phyloP scores from a whole-genome alignment of 306 rosid genomes.

The Rosa lucieae region DNA sequence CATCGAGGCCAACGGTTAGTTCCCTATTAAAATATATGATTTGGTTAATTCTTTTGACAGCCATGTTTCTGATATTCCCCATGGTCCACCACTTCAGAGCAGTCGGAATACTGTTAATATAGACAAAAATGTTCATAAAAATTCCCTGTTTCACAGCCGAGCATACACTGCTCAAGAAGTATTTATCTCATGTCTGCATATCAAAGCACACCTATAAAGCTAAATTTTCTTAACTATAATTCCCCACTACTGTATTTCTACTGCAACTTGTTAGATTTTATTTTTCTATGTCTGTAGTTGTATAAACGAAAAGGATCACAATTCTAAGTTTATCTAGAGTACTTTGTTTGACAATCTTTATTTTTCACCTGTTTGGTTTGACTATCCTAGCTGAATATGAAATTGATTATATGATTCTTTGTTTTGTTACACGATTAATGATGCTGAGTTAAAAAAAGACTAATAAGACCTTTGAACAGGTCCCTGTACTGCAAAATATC shows the following conservation, averaged over 20 bases:
- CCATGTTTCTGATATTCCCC: constrained; percentile 3
- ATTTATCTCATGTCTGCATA: not conserved
- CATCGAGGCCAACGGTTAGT: constrained; percentile 79
- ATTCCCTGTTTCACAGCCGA: not conserved
- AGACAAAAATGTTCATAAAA: constrained; percentile 1
- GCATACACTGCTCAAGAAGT: constrained; percentile 22
- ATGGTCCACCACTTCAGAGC: constrained; percentile 15
- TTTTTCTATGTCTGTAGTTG: not conserved
- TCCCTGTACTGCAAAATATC: constrained; percentile 64
- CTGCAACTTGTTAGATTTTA: not conserved
- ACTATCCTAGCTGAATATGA: constrained; percentile 14
- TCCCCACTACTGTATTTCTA: constrained; percentile 3
- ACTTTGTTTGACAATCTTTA: not conserved
- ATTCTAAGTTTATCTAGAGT: not conserved
- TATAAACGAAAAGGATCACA: not conserved
- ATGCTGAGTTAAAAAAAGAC: constrained; percentile 28
- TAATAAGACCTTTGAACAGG: constrained; percentile 51
- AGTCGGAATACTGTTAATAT: constrained; percentile 26
- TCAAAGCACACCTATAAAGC: constrained; percentile 3
- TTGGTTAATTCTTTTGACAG: constrained; percentile 17
- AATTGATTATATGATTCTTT: constrained; percentile 17
- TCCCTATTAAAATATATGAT: constrained; percentile 21
- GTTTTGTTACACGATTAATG: constrained; percentile 24
- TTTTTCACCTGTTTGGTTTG: constrained; percentile 6
- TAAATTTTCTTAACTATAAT: constrained; percentile 7